Base-by-base conservation (phyloP, 371 early-diverging fungal genomes). In the Rhizopus stolonifer region DNA sequence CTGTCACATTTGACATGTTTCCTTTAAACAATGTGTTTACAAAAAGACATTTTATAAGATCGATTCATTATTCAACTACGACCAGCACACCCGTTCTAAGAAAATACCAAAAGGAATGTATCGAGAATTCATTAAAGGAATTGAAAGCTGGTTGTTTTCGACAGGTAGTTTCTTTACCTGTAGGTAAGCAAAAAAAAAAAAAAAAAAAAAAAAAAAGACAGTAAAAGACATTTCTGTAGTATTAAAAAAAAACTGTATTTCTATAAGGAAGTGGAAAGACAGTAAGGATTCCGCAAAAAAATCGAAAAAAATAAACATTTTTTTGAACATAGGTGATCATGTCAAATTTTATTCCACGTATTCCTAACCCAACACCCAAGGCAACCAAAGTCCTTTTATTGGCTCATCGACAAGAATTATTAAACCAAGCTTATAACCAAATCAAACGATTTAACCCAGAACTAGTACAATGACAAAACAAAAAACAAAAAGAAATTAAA, bases 391-490 rank as follows among this genome's bases (percentile, higher is more conserved):
- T 82, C 0, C 69, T 96, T 17, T 77, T 95, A 0, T 66, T 96
- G 8, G 93, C 95, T 0, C 95, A 96, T 65, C 82, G 95, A 10
- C 81, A 84, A 40, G 97, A 96, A 60, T 73, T 95, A 15, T 49
- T 96, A 9, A 77, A 82, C 42, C 95, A 96, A 64, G 94, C 96
- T 0, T 64, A 67, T 4, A 52, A 54, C 2, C 91, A 92, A 54
- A 86, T 93, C 19, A 61, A 65, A 26, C 54, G 71, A 10, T 79
- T 68, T 24, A 71, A 71, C 19, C 83, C 89, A 1, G 58, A 69
- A 14, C 58, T 84, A 58, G 88, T 84, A 74, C 54, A 53, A 21
- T 10, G 1, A 32, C 42, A n/a, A 44, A 54, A 13, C 1, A 34
- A 26, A 10, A 24, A n/a, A 40, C 22, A 33, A 17, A 19, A n/a